A percentile compares a stretch with the other conserved stretches of the same genome.
phyloP scores from a whole-genome alignment of 1,284 basidiomycete species.

The Pseudozyma tsukubaensis region DNA sequence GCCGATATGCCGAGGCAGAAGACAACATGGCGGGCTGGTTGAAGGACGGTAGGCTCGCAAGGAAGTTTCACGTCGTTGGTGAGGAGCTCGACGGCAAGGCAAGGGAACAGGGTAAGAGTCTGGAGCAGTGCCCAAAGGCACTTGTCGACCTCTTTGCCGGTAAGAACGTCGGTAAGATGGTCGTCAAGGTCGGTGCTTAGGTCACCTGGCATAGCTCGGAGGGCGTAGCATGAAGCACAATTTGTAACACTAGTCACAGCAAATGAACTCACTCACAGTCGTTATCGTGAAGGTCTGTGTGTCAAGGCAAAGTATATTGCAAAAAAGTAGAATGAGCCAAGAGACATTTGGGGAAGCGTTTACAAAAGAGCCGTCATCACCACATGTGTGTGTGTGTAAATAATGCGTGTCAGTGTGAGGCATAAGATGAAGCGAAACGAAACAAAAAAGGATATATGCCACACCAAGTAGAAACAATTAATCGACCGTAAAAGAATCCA shows the following conservation, averaged over 20 bases:
- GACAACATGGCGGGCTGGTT: constrained; percentile 73
- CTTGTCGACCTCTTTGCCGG: constrained; percentile 56
- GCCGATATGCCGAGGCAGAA: constrained; percentile 42
- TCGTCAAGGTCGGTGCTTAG: constrained; percentile 46
- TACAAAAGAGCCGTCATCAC: too few species aligned
- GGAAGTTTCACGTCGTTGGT: constrained; percentile 71
- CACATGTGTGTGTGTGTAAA: too few species aligned
- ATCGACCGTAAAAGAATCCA: too few species aligned
- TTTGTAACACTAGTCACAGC: constrained; percentile 10
- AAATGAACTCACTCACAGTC: background rate
- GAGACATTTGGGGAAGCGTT: too few species aligned
- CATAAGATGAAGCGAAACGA: background rate
- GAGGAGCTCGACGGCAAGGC: constrained; percentile 38
- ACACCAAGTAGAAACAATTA: background rate
- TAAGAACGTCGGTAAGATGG: constrained; percentile 58
- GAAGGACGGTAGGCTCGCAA: constrained; percentile 79
- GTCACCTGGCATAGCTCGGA: too few species aligned
- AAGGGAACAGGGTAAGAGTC: constrained; percentile 21
- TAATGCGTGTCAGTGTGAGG: too few species aligned
- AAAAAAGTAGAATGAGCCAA: too few species aligned
- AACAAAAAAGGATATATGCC: background rate
- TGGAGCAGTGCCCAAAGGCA: constrained; percentile 43
- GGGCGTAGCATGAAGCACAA: background rate
- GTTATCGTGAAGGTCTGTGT: too few species aligned
- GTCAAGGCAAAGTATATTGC: too few species aligned